Conservation (phyloP, 1,284 basidiomycete species). For the Sporisorium reilianum region DNA sequence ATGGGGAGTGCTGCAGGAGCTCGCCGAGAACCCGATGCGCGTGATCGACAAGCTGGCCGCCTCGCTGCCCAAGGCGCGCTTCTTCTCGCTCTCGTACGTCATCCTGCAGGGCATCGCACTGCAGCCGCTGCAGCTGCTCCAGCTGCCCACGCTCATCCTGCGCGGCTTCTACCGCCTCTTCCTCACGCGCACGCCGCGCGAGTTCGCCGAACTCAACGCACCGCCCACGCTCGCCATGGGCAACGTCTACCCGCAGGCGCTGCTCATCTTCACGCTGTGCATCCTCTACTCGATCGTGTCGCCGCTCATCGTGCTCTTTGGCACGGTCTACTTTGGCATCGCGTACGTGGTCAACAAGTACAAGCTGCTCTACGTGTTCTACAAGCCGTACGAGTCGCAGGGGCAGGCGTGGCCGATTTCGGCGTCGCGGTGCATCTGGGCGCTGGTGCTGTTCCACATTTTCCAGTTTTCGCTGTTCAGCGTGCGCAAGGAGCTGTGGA, state of each 20-base stretch:
- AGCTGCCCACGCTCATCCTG: constrained; percentile 60
- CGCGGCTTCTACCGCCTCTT: constrained; percentile 54
- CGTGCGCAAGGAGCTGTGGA: constrained; percentile 80
- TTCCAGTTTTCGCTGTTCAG: constrained; percentile 78
- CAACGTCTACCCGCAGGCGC: constrained; percentile 90
- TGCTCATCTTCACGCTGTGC: constrained; percentile 94
- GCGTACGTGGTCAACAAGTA: constrained; percentile 90
- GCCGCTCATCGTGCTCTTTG: constrained; percentile 92
- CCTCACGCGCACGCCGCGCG: constrained; percentile 71
- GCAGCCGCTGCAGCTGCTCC: constrained; percentile 87
- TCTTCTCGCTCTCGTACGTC: constrained; percentile 96
- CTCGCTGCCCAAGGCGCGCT: constrained; percentile 72
- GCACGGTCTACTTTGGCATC: constrained; percentile 91
- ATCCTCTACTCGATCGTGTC: constrained; percentile 94
- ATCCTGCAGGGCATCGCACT: constrained; percentile 92
- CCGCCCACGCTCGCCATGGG: constrained; percentile 82
- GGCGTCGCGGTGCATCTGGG: constrained; percentile 67
- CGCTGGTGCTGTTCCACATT: constrained; percentile 64
- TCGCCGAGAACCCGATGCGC: constrained; percentile 63
- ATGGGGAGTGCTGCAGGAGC: constrained; percentile 76
- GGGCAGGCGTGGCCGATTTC: constrained; percentile 88
- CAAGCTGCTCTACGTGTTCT: constrained; percentile 92
- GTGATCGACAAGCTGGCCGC: constrained; percentile 66
- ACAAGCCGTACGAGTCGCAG: constrained; percentile 91
- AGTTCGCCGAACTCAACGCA: constrained; percentile 95